Base-by-base conservation (phyloP, 2,329 filamentous ascomycete genomes). In the Ascochyta fabae region DNA sequence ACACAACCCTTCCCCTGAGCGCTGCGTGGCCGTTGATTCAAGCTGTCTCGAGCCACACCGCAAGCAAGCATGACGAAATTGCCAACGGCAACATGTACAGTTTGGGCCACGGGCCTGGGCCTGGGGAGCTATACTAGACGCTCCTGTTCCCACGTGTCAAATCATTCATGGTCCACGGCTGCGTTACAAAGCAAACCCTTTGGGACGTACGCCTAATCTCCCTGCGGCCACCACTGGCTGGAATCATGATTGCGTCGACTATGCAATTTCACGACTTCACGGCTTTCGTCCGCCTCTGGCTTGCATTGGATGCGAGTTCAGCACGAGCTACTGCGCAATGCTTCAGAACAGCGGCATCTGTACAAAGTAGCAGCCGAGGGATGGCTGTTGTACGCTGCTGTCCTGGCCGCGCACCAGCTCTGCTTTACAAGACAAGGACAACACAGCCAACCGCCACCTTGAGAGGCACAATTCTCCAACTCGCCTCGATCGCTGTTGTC, bases 91-190 rank as follows among this genome's bases (percentile, higher is more conserved):
- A 31, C 33, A 40, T 36, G 48, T 24, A 52, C 44, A 29, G 19
- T 44, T 48, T 31, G 33, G 44, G 39, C 53, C 58, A 48, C 44
- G 57, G 50, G 39, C 61, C 61, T 55, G 49, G 60, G 44, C 48
- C 39, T 38, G 15, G 38, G 42, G 35, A 44, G 51, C 64, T 64
- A 66, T 68, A 64, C 56, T 60, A 65, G 62, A 58, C 42, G 47
- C 62, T 59, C 61, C 57, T 60, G 67, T 64, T 66, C 66, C 65
- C 56, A 57, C 50, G 59, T 50, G 51, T 56, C 51, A 57, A 57
- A 39, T 19, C 3, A 19, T 49, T 46, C 43, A 48, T 54, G 40
- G 45, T 49, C 59, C 39, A 53, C 35, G 53, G 55, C 46, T 53
- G 47, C 47, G 58, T 59, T 64, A 57, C 62, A 61, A 52, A 49